Evolutionary conservation across 1,139 yeast genomes (phyloP).

Genomic region (Yamadazyma friedrichii): DNA sequence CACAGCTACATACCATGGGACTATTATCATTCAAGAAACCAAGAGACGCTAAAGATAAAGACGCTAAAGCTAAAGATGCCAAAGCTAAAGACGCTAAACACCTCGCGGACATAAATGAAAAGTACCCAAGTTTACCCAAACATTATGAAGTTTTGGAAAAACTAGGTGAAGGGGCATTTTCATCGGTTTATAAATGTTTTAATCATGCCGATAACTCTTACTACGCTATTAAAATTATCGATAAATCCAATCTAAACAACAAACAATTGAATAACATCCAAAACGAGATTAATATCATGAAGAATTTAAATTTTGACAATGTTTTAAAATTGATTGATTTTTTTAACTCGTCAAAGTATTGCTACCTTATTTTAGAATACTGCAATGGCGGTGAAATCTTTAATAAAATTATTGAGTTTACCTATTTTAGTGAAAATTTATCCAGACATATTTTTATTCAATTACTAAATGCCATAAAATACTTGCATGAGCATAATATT

Average conservation of each 20-base stretch:
- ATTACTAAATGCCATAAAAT: constrained; percentile 77
- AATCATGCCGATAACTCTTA: constrained; percentile 32
- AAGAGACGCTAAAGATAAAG: too few relatives aligned
- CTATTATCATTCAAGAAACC: constrained; percentile 8
- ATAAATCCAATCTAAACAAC: constrained; percentile 54
- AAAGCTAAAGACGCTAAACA: constrained; percentile 7
- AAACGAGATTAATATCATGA: constrained; percentile 86
- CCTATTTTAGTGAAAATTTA: constrained; percentile 85
- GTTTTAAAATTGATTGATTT: constrained; percentile 71
- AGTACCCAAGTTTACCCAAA: constrained; percentile 25
- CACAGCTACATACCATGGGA: constrained; percentile 10
- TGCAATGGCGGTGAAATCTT: constrained; percentile 94
- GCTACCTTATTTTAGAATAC: constrained; percentile 80
- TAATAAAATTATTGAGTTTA: constrained; percentile 86
- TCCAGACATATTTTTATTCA: constrained; percentile 84
- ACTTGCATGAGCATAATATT: constrained; percentile 81
- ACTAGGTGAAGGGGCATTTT: constrained; percentile 88
- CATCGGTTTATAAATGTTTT: constrained; percentile 75
- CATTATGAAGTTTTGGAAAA: constrained; percentile 24
- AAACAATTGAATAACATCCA: constrained; percentile 59
- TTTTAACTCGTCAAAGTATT: constrained; percentile 52
- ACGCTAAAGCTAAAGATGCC: constrained; percentile 7
- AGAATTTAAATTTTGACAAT: constrained; percentile 68
- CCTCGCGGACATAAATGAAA: constrained; percentile 12
- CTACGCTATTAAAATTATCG: constrained; percentile 85